Evolutionary conservation across 495 filamentous ascomycete species (phyloP).

Genomic region (Apiosordaria backusii): DNA sequence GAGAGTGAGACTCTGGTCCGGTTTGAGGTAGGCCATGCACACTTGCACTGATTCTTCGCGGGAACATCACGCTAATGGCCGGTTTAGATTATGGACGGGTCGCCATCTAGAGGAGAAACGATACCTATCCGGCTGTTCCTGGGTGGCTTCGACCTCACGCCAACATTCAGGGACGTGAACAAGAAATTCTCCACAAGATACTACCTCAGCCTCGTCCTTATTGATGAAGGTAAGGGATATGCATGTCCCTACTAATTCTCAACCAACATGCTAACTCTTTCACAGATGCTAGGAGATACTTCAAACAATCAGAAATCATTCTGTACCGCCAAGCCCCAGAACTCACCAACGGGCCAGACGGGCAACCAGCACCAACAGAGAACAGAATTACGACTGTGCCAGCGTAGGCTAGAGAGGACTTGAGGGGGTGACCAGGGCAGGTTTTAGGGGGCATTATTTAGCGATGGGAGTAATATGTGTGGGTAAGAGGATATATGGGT

Average conservation of each 20-base stretch:
- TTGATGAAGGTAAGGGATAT: conserved; percentile 74
- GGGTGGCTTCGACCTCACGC: conserved; percentile 94
- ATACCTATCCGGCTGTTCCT: conserved; percentile 98
- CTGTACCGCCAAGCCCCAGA: conserved; percentile 93
- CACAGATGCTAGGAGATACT: conserved; percentile 90
- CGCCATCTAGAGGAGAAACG: conserved; percentile 93
- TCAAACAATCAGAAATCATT: conserved; percentile 99
- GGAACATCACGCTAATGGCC: neutral
- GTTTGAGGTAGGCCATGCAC: conserved; percentile 69
- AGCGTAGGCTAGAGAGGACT: conserved; percentile 10
- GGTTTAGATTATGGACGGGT: conserved; percentile 93
- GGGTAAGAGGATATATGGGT: neutral
- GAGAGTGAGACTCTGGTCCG: conserved; percentile 97
- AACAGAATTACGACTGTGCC: conserved; percentile 27
- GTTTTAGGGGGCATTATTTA: neutral
- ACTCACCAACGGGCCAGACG: conserved; percentile 34
- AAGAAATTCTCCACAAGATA: conserved; percentile 99
- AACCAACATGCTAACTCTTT: neutral
- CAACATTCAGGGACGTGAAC: conserved; percentile 99
- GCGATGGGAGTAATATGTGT: too few species aligned
- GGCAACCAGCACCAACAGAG: conserved; percentile 27
- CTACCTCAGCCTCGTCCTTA: conserved; percentile 93
- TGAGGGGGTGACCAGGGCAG: neutral
- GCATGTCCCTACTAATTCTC: neutral
- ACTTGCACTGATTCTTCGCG: neutral